These are phyloP conservation scores for Cicer pinnatifidum DNA, from an alignment of 306 rosid genomes.

Conservation along the genomic window DNA sequence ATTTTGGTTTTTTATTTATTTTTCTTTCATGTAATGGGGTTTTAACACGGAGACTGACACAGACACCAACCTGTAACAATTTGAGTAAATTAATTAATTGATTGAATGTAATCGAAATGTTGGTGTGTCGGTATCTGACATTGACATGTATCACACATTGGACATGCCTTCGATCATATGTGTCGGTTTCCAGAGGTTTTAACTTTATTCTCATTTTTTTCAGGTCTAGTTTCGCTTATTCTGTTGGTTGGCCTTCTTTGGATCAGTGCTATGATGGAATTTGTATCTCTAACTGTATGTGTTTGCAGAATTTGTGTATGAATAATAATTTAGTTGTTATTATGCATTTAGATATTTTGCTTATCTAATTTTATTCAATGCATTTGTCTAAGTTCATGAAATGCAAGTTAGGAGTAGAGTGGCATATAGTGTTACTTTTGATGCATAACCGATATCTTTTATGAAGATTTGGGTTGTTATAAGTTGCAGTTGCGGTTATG, in stretches of 20 bases:
- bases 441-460: constrained; percentile 1
- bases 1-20: background rate
- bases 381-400: constrained; percentile 20
- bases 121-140: no score
- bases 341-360: constrained; percentile 20
- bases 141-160: no score
- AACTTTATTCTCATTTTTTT: constrained; percentile 30
- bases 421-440: constrained; percentile 7
- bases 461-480: constrained; percentile 20
- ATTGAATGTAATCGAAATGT: no score
- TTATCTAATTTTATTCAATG: constrained; percentile 3
- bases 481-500: background rate
- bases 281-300: constrained; percentile 76
- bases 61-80: no score
- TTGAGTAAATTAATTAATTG: no score
- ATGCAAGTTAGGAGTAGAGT: background rate
- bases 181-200: background rate
- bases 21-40: background rate
- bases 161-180: no score
- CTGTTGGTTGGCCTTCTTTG: constrained; percentile 70
- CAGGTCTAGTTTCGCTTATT: constrained; percentile 72
- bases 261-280: constrained; percentile 59
- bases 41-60: background rate
- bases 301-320: constrained; percentile 31
- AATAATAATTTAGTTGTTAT: constrained; percentile 16